Base-by-base conservation (phyloP, 2,329 filamentous ascomycete species). In the Podosphaera aphanis region DNA sequence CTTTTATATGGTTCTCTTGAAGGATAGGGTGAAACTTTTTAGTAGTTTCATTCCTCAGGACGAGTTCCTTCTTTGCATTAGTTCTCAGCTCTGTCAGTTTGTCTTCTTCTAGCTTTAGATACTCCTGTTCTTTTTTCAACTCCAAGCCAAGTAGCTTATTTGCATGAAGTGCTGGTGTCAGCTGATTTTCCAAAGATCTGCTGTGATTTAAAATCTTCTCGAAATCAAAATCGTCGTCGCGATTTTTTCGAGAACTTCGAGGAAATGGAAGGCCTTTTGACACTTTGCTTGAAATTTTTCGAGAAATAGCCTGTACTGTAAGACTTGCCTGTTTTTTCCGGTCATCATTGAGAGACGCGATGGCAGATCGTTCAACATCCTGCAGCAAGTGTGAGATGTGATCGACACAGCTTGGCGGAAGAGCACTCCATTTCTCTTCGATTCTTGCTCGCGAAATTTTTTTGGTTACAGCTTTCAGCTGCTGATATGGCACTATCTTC, bases 221-320 rank as follows among this genome's bases (percentile, higher is more conserved):
- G 50, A 77, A 77, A 54, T 79, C 69, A 41, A 83, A 71, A 55
- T 79, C 74, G 23, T 67, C 63, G 39, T 69, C 70, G 43, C 72
- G 66, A 15, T 66, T 63, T 6, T 62, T 65, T 45, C 60, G 60
- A 37, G 61, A 61, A 2, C 69, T 65, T 0, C 72, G 73, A 1
- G 79, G 79, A 55, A 83, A 81, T n/a, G 76, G 76, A 44, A 80
- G 64, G 10, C 71, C 73, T 29, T 67, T 68, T 15, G 64, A 60
- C 5, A 83, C 61, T 54, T 76, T 77, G 42, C 64, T 67, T 31
- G 69, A 61, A 29, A 83, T 63, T 44, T 68, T 69, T 36, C 66
- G 66, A 6, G 72, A 62, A 21, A 78, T 65, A 35, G 65, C 64
- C 33, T 67, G 64, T 5, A 83, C 63, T 19, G 71, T 71, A 2